These are phyloP conservation scores for Acacia melanoxylon DNA, from an alignment of 306 rosid species.

Conservation along the genomic window DNA sequence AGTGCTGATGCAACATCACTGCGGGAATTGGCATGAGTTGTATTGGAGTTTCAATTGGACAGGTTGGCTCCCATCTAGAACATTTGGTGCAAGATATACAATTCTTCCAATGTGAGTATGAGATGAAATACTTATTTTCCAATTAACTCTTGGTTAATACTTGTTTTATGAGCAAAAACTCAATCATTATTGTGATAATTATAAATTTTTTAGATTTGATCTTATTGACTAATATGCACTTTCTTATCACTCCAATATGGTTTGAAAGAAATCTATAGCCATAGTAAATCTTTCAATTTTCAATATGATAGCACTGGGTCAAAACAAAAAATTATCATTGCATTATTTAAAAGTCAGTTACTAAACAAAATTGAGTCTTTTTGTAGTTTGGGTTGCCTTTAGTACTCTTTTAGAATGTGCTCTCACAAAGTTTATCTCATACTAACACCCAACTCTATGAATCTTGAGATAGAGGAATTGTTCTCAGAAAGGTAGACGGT, in stretches of 20 bases:
- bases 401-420: too few relatives aligned
- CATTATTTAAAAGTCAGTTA: too few relatives aligned
- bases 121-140: neutral
- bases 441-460: too few relatives aligned
- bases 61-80: slow-evolving; percentile 47
- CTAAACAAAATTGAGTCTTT: too few relatives aligned
- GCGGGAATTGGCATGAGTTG: slow-evolving; percentile 77
- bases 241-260: neutral
- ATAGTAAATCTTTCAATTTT: too few relatives aligned
- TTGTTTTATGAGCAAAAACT: too few relatives aligned
- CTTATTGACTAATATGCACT: neutral
- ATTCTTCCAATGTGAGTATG: slow-evolving; percentile 55
- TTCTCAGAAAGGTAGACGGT: neutral
- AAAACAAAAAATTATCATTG: too few relatives aligned
- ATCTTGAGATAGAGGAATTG: neutral
- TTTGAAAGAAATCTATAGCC: neutral
- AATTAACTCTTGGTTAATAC: neutral
- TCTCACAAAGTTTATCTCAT: too few relatives aligned
- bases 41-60: slow-evolving; percentile 57
- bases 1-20: slow-evolving; percentile 41
- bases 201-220: neutral
- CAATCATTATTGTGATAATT: neutral
- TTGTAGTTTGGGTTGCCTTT: too few relatives aligned
- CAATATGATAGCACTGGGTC: too few relatives aligned
- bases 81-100: slow-evolving; percentile 52